phyloP scores from a whole-genome alignment of 768 basidiomycete genomes.

The Mycena albidolilacea region DNA sequence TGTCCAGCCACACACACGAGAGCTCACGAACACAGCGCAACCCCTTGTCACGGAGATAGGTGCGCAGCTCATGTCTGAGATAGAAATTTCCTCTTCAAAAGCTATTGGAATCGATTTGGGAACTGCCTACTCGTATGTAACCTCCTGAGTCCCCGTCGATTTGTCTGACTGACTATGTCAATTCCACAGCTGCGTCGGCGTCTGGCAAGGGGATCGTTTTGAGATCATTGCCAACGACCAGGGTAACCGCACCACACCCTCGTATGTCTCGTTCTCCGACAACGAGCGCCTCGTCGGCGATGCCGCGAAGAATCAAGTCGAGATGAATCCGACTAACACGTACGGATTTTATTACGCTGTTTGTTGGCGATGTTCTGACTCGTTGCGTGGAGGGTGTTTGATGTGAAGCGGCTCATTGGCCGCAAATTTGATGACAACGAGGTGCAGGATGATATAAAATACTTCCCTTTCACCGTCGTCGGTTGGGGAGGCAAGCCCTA shows the following conservation, averaged over 20 bases:
- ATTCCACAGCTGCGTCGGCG: constrained; percentile 48
- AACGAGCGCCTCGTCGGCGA: constrained; percentile 68
- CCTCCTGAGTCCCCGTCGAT: background rate
- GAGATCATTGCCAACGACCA: constrained; percentile 92
- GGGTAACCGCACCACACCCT: constrained; percentile 92
- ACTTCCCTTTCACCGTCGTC: no score
- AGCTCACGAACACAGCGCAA: no score
- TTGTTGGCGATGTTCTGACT: no score
- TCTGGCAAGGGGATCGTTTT: constrained; percentile 68
- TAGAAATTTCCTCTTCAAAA: constrained; percentile 41
- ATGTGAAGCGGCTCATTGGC: no score
- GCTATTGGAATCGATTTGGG: constrained; percentile 65
- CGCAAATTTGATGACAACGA: no score
- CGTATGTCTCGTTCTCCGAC: constrained; percentile 92
- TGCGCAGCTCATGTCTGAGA: no score
- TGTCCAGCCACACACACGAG: no score
- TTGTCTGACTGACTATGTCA: constrained; percentile 36
- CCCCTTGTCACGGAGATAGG: no score
- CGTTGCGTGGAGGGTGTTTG: no score
- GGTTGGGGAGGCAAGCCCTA: no score
- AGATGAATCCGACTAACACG: constrained; percentile 83
- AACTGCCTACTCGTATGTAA: constrained; percentile 69
- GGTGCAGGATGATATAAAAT: no score
- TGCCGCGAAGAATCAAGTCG: constrained; percentile 74
- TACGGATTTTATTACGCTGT: constrained; percentile 46